phyloP scores from a whole-genome alignment of 192 early-diverging fungal species.

The Funneliformis geosporum region DNA sequence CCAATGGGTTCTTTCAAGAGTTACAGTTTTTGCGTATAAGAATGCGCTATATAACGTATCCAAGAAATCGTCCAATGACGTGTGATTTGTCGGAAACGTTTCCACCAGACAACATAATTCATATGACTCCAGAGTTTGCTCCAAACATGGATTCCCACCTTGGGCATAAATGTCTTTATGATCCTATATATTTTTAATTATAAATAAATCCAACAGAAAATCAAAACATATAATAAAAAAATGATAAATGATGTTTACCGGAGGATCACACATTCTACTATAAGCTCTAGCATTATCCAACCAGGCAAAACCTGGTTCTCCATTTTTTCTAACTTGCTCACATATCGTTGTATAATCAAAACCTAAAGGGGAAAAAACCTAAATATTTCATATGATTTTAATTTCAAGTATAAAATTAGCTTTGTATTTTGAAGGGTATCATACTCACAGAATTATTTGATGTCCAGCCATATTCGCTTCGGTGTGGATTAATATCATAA shows the following conservation, averaged over 20 bases:
- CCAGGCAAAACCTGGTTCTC: constrained; percentile 55
- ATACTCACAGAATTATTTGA: constrained; percentile 49
- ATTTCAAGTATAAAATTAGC: background rate
- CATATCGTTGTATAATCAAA: constrained; percentile 45
- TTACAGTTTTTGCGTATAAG: constrained; percentile 53
- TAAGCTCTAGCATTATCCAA: constrained; percentile 45
- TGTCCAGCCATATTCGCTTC: constrained; percentile 50
- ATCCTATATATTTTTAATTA: constrained; percentile 18
- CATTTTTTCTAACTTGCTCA: constrained; percentile 40
- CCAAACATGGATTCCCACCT: constrained; percentile 53
- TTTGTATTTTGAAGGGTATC: background rate
- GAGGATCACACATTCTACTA: constrained; percentile 42
- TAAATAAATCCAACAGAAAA: background rate
- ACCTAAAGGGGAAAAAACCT: constrained; percentile 44
- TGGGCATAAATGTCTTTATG: constrained; percentile 38
- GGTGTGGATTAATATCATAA: constrained; percentile 49
- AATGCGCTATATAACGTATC: constrained; percentile 50
- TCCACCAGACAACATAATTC: constrained; percentile 54
- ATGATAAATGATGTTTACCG: constrained; percentile 6
- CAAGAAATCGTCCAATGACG: constrained; percentile 39
- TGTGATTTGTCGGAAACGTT: constrained; percentile 47
- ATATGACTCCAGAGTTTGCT: constrained; percentile 50
- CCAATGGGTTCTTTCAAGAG: constrained; percentile 50
- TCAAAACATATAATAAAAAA: background rate
- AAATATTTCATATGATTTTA: background rate